Evolutionary conservation across 106 monocot genomes (phyloP), one percentile per base, ranked within the genome.

Genomic region (Allium cepa): DNA sequence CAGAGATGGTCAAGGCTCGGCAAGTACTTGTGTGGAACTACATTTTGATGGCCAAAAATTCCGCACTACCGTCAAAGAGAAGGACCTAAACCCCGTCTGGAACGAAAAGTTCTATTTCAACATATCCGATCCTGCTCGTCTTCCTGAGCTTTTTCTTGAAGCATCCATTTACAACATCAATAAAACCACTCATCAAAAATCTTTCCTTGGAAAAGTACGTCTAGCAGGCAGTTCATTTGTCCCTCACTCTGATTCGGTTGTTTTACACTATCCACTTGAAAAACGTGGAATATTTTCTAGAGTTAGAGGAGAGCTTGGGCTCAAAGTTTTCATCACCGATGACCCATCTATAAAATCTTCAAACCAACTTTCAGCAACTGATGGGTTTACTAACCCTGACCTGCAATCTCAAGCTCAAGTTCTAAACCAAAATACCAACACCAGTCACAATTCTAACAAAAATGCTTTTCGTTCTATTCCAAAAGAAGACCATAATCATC

Each of bases 21-120:
- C 85, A 10, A 78, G 70, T 76, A 45, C 90, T 36, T 83, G 58
- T 49, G 90, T 87, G 13, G 86, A 90, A 69, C 79, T 90, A 53
- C 75, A 81, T 9, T 90, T 90, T 67, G 90, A 87, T 62, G 83
- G 81, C 68, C 90, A 90, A 59, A 83, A 81, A 64, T 87, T 78
- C 60, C 86, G 87, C 10, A 87, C 86, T 2, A 71, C 83, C 9
- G 56, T 87, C 64, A 90, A 90, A 68, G 83, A 83, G 49, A 90
- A 87, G 51, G 90, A 90, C 76, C 80, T 90, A 50, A 86, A 79
- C 53, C 89, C 89, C 12, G 79, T 78, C 12, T 89, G 89, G 89
- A 85, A 89, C 47, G 89, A 89, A 61, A 73, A 69, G 26, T 87
- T 90, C 74, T 86, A 87, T 71, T 90, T 90, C 64, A 79, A 76